phyloP scores from a whole-genome alignment of 495 filamentous ascomycete genomes.

The Cryomyces minteri region DNA sequence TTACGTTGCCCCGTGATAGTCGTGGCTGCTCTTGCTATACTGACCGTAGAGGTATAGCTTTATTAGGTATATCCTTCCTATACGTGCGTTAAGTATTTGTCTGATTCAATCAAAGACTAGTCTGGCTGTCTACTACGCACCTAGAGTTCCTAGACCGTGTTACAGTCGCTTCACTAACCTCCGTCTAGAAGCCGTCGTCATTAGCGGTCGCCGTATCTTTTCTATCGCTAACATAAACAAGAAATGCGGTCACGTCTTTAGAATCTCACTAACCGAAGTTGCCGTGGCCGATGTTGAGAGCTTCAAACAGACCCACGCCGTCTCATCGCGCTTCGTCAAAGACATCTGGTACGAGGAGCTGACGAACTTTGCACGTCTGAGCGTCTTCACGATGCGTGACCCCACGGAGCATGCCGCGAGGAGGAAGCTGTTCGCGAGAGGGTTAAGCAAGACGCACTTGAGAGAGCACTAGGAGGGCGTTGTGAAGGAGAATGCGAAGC shows the following conservation, averaged over 20 bases:
- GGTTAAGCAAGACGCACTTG: constrained; percentile 5
- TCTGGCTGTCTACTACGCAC: background rate
- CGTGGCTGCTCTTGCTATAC: background rate
- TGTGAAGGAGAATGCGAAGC: constrained; percentile 1
- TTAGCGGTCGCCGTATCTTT: constrained; percentile 6
- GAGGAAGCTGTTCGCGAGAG: constrained; percentile 2
- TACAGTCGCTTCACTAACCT: constrained; percentile 5
- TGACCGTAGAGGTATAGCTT: background rate
- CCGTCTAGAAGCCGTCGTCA: constrained; percentile 3
- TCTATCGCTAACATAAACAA: constrained; percentile 4
- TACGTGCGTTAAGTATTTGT: background rate
- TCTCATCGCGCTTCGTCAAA: constrained; percentile 5
- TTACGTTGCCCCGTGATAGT: background rate
- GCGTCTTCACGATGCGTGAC: constrained; percentile 6
- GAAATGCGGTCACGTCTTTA: constrained; percentile 5
- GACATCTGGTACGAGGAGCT: constrained; percentile 3
- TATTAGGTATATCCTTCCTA: background rate
- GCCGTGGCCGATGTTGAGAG: constrained; percentile 1
- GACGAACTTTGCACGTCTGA: background rate
- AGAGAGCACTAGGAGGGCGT: constrained; percentile 5
- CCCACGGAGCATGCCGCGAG: constrained; percentile 2
- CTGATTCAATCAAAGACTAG: background rate
- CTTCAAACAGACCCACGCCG: constrained; percentile 3
- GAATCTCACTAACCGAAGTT: constrained; percentile 3
- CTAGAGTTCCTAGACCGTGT: constrained; percentile 7